Evolutionary conservation across 2,329 filamentous ascomycete genomes (phyloP).

Genomic region (Pestalotiopsis sp.): DNA sequence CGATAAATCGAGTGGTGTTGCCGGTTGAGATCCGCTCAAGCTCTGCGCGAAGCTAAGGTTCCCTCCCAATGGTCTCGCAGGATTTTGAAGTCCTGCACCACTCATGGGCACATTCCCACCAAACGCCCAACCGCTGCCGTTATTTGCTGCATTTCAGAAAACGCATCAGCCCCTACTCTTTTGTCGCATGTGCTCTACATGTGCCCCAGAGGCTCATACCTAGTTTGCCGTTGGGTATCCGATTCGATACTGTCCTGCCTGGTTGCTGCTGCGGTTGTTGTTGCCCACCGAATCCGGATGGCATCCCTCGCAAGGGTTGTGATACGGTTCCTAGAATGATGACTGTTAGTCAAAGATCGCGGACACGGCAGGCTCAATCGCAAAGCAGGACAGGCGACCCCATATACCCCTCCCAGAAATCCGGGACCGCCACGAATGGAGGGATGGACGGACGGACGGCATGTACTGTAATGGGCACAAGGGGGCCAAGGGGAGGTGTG

Average conservation of each 20-base stretch:
- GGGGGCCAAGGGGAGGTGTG: not conserved
- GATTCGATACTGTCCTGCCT: conserved; percentile 55
- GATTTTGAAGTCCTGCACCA: conserved; percentile 53
- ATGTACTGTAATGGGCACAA: not conserved
- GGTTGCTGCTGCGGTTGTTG: conserved; percentile 57
- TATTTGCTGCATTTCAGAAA: conserved; percentile 40
- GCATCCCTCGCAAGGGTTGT: conserved; percentile 64
- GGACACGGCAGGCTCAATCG: not conserved
- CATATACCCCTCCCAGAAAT: not conserved
- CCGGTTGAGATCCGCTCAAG: conserved; percentile 62
- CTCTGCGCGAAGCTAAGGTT: conserved; percentile 69
- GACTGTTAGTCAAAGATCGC: conserved; percentile 33
- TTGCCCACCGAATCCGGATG: conserved; percentile 59
- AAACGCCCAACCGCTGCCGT: conserved; percentile 62
- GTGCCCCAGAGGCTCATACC: conserved; percentile 44
- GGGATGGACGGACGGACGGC: not conserved
- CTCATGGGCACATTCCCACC: conserved; percentile 64
- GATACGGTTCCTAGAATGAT: conserved; percentile 54
- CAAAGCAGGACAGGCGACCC: not conserved
- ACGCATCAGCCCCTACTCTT: conserved; percentile 25
- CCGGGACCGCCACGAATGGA: not conserved
- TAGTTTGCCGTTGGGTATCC: conserved; percentile 68
- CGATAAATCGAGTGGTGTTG: conserved; percentile 65
- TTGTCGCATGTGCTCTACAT: conserved; percentile 6
- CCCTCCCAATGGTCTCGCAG: conserved; percentile 55